These are phyloP conservation scores for Corylus avellana DNA, from an alignment of 306 rosid species.

Conservation along the genomic window DNA sequence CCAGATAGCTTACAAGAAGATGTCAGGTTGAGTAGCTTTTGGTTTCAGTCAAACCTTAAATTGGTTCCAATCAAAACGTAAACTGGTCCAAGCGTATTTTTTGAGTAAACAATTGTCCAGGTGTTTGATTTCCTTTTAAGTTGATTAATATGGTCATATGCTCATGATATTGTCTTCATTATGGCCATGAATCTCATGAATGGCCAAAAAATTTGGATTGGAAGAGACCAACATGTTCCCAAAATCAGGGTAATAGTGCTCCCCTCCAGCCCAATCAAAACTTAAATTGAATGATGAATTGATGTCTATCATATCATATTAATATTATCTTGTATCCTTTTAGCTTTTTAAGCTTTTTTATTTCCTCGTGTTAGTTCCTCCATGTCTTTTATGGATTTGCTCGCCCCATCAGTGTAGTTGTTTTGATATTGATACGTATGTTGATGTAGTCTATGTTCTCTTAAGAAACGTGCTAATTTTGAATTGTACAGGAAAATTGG, in stretches of 20 bases:
- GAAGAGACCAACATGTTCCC: not conserved
- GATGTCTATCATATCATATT: constrained; percentile 1
- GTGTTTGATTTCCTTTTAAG: not conserved
- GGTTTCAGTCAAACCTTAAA: not conserved
- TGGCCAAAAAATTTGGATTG: not conserved
- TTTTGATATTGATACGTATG: not conserved
- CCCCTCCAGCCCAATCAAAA: not conserved
- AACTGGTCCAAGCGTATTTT: not conserved
- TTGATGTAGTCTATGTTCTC: not conserved
- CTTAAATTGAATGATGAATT: not conserved
- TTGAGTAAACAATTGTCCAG: not conserved
- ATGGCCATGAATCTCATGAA: not conserved
- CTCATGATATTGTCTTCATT: not conserved
- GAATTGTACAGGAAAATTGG: constrained; percentile 69
- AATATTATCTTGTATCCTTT: not conserved
- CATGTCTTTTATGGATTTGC: not conserved
- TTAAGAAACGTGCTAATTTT: not conserved
- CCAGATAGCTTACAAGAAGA: not conserved
- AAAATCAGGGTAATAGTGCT: not conserved
- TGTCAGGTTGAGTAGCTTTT: not conserved
- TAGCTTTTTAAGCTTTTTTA: not conserved
- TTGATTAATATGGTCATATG: not conserved
- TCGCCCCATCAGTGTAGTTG: not conserved
- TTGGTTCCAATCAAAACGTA: too few relatives aligned
- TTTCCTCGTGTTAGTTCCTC: not conserved